These are phyloP conservation scores for Helminthosporium solani DNA, from an alignment of 2,329 filamentous ascomycete species.

Conservation along the genomic window DNA sequence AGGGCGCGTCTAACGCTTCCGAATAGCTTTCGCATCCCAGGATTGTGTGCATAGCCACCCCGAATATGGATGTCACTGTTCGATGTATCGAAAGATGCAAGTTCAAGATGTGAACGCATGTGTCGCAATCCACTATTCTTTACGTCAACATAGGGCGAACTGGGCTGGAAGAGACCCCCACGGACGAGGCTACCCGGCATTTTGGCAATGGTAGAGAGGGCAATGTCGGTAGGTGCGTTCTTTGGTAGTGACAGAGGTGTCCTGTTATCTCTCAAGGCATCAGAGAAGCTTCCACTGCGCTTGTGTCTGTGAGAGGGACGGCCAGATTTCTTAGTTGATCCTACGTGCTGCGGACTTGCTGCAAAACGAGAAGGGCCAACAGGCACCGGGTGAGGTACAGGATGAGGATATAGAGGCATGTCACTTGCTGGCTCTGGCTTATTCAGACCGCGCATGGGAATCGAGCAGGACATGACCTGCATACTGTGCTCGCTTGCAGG, in stretches of 20 bases:
- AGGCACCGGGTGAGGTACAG: constrained; percentile 31
- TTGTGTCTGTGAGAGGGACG: constrained; percentile 60
- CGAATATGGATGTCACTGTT: constrained; percentile 23
- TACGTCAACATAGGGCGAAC: constrained; percentile 73
- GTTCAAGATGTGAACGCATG: constrained; percentile 34
- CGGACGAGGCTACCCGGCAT: constrained; percentile 83
- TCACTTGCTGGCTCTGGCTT: constrained; percentile 42
- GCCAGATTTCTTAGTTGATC: constrained; percentile 27
- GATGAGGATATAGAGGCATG: constrained; percentile 41
- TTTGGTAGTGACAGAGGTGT: constrained; percentile 53
- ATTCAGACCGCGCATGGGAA: constrained; percentile 50
- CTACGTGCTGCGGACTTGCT: constrained; percentile 29
- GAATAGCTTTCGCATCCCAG: constrained; percentile 82
- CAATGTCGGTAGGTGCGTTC: constrained; percentile 42
- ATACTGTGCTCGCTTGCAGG: constrained; percentile 54
- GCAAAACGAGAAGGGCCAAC: constrained; percentile 30
- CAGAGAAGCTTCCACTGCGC: constrained; percentile 82
- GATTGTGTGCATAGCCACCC: constrained; percentile 38
- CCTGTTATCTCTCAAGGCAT: constrained; percentile 73
- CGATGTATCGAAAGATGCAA: constrained; percentile 30
- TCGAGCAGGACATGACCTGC: constrained; percentile 61
- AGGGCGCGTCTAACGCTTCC: constrained; percentile 82
- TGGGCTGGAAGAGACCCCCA: constrained; percentile 80
- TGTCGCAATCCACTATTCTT: constrained; percentile 30
- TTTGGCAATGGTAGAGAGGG: constrained; percentile 61